Base-by-base conservation (phyloP, 768 basidiomycete genomes). In the Gloeopeniophorella convolvens region DNA sequence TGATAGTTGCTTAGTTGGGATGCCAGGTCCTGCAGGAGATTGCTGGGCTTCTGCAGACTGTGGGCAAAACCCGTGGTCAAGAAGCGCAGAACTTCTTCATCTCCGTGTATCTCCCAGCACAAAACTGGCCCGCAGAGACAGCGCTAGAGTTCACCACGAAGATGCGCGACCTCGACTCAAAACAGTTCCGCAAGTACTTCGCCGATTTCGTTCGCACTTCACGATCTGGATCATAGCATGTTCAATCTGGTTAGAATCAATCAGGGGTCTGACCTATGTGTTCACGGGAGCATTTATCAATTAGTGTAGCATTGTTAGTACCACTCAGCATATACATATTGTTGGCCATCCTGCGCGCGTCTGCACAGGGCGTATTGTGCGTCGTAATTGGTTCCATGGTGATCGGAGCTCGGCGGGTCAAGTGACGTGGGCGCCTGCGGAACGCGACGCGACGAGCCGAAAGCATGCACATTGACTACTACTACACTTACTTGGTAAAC, bases 1-100 rank as follows among this genome's bases (percentile, higher is more conserved):
- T 1, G 5, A 16, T 42, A 4, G 36, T 16, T 27, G n/a, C 24
- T 34, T 40, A 11, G 23, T 28, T 15, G n/a, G n/a, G n/a, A n/a
- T n/a, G n/a, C n/a, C 59, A 97, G 93, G 85, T 94, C 45, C 71
- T 97, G 18, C 80, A 88, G 57, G 96, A 99, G 64, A 85, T 97
- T 47, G 86, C 88, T 39, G 83, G 79, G 59, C 76, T 98, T 40
- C 70, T 97, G 33, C 89, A 96, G 63, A 72, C 78, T 0, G 76
- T 95, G 7, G 78, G 80, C 57, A 83, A 80, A 63, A 82, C 80
- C 11, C 73, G 96, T 55, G 89, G 89, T 1, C 67, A 78, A 42
- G 95, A 98, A 70, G 86, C 86, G 0, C 79, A 85, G 63, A 78
- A 84, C 45, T 95, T 85, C 66, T 79, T 99, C 60, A 67, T 83